Evolutionary conservation across 768 basidiomycete species (phyloP).

Genomic region (Tylopilus balloui): DNA sequence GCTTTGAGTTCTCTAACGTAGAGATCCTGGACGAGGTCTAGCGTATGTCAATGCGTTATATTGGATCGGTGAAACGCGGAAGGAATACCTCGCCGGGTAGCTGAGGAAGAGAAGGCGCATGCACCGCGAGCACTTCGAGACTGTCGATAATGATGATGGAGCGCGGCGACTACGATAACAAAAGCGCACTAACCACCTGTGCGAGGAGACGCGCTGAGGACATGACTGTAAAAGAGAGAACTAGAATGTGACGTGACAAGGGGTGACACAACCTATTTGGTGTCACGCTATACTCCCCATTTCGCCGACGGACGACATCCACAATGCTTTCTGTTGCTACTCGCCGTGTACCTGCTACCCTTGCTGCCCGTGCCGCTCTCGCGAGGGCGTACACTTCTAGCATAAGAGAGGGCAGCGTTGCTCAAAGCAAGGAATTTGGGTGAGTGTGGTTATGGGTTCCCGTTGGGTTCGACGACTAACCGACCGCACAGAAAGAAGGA

Average conservation of each 20-base stretch:
- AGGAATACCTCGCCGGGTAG: constrained; percentile 57
- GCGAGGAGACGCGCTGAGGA: constrained; percentile 53
- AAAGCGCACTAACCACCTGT: constrained; percentile 38
- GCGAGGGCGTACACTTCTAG: constrained; percentile 37
- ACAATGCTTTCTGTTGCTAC: constrained; percentile 24
- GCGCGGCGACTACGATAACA: constrained; percentile 1
- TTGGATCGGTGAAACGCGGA: constrained; percentile 27
- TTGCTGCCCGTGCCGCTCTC: constrained; percentile 33
- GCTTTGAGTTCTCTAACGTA: constrained; percentile 86
- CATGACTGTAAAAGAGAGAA: constrained; percentile 50
- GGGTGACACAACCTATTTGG: constrained; percentile 24
- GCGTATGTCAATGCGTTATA: constrained; percentile 8
- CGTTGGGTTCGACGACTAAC: not conserved
- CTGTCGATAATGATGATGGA: constrained; percentile 32
- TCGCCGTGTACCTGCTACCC: constrained; percentile 40
- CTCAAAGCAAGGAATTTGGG: constrained; percentile 61
- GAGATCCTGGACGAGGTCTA: constrained; percentile 90
- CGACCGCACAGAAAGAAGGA: constrained; percentile 57
- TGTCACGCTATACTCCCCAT: constrained; percentile 18
- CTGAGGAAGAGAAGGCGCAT: constrained; percentile 58
- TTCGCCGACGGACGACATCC: not conserved
- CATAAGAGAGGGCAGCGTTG: constrained; percentile 51
- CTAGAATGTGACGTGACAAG: constrained; percentile 42
- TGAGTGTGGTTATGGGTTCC: constrained; percentile 25
- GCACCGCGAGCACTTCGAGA: constrained; percentile 41